Base-by-base conservation (phyloP, 352 stramenopile species). In the Phytopythium oedochilum region DNA sequence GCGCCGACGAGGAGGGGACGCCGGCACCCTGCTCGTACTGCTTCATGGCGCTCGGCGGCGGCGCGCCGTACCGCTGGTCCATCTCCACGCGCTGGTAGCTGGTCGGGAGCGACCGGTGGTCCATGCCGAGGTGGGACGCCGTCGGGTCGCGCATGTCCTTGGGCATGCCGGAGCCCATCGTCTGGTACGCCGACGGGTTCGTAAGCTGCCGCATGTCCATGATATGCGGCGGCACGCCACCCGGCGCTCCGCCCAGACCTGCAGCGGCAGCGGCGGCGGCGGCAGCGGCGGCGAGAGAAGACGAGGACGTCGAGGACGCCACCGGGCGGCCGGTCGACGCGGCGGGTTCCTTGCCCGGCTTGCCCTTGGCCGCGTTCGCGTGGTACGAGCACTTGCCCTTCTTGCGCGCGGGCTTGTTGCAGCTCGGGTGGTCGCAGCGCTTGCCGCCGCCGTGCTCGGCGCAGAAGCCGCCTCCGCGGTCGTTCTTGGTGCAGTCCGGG, bases 301-400 rank as follows among this genome's bases (percentile, higher is more conserved):
- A 18, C 1, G 45, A 52, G 2, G 23, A 20, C 23, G n/a, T n/a
- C 23, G 47, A 53, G 1, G 49, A 34, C 6, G 5, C 34, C 9
- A 22, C 35, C 18, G 32, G 5, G 2, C 64, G 50, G 7, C 55
- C 60, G 12, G 51, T 57, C 11, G 56, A 55, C 7, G 59, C 51
- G 1, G 75, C 50, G 22, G 74, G 59, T 45, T 88, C 75, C 62
- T 89, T 89, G 0, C 72, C 59, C 2, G 70, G 40, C 60, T 91
- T 91, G 42, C 66, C 67, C 74, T 91, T 91, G 59, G 75, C 71
- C 28, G 76, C 78, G 26, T 91, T 91, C 4, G 78, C 81, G 55
- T 96, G 87, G 62, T 86, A 83, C 32, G 85, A 94, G 70, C 87
- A 96, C 62, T 92, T 91, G 47, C 87, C 87, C 61, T 90, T 86